Conservation (phyloP, 2,329 filamentous ascomycete species). For the Ascosphaera aggregata region DNA sequence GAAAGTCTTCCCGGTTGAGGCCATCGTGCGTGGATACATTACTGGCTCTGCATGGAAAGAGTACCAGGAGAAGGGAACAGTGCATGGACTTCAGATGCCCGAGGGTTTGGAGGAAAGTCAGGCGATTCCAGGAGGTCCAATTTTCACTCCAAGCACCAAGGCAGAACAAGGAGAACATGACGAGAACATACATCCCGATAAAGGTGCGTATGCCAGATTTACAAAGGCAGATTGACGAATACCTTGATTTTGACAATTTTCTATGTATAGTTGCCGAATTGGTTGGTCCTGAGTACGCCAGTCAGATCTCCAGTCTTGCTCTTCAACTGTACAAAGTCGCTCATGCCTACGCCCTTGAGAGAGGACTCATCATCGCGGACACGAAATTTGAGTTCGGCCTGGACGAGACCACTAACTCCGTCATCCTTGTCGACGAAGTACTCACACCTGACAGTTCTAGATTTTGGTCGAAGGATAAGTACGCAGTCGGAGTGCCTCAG, state of each 20-base stretch:
- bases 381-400: conserved; percentile 59
- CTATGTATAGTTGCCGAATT: conserved; percentile 28
- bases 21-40: conserved; percentile 75
- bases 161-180: conserved; percentile 57
- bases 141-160: conserved; percentile 71
- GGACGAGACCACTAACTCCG: conserved; percentile 37
- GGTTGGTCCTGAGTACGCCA: conserved; percentile 40
- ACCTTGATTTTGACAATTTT: too few relatives aligned
- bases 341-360: conserved; percentile 18
- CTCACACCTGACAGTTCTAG: conserved; percentile 63
- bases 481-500: conserved; percentile 50
- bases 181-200: conserved; percentile 59
- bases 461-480: conserved; percentile 61
- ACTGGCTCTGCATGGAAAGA: conserved; percentile 69
- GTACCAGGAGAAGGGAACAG: conserved; percentile 48
- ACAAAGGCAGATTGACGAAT: too few relatives aligned
- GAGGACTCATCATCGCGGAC: conserved; percentile 55
- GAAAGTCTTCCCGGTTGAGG: conserved; percentile 55
- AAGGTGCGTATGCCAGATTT: conserved; percentile 26
- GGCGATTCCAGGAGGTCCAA: conserved; percentile 38
- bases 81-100: conserved; percentile 52
- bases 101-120: conserved; percentile 46
- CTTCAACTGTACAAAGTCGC: conserved; percentile 38
- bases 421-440: conserved; percentile 65
- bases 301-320: conserved; percentile 39